Conservation (phyloP, 148 eudicot genomes). For the Persicaria maculosa region DNA sequence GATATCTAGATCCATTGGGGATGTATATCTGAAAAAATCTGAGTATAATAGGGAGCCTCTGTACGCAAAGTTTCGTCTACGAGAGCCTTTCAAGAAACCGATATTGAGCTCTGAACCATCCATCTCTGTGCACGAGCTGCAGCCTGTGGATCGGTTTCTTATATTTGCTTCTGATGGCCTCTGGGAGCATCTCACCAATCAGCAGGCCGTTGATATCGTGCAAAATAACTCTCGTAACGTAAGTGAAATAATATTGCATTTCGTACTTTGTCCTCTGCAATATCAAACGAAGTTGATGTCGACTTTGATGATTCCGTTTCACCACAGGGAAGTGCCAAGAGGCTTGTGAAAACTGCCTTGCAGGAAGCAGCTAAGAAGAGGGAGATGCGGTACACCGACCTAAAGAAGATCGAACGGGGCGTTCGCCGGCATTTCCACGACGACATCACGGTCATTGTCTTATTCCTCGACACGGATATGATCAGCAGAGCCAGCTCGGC, state of each 20-base stretch:
- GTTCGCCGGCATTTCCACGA: conserved; percentile 15
- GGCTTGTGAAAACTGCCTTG: conserved; percentile 11
- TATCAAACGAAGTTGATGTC: neutral
- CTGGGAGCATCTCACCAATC: conserved; percentile 36
- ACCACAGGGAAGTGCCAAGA: conserved; percentile 14
- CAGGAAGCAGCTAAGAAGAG: conserved; percentile 16
- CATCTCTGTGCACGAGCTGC: conserved; percentile 23
- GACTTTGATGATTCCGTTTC: neutral
- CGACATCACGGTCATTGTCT: conserved; percentile 10
- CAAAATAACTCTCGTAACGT: conserved; percentile 28
- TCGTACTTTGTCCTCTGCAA: too few species aligned
- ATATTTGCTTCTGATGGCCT: conserved; percentile 39
- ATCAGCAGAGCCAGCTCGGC: conserved; percentile 11
- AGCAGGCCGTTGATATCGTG: conserved; percentile 31
- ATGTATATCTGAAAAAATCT: conserved; percentile 30
- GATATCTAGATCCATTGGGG: conserved; percentile 35
- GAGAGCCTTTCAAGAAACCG: conserved; percentile 25
- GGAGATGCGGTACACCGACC: conserved; percentile 13
- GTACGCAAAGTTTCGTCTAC: conserved; percentile 26
- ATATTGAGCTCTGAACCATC: conserved; percentile 32
- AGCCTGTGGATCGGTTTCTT: conserved; percentile 28
- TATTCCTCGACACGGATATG: conserved; percentile 2
- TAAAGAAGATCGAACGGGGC: conserved; percentile 12
- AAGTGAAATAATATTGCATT: neutral
- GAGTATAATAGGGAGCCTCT: conserved; percentile 32